Evolutionary conservation across 2,329 filamentous ascomycete genomes (phyloP).

Genomic region (Talaromyces sp.): DNA sequence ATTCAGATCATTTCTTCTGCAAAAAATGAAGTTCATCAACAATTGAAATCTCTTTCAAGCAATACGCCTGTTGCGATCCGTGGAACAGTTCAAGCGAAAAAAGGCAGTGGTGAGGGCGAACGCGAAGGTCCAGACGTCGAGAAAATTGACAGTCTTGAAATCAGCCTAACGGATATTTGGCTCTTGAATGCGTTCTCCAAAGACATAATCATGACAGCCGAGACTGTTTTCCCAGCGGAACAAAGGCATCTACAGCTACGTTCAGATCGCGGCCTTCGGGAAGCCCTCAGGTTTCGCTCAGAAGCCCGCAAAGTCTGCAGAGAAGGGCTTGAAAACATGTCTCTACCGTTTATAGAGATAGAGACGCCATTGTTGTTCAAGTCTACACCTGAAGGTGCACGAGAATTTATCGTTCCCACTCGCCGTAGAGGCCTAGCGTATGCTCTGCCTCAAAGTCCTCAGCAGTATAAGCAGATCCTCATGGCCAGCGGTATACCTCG

Average conservation of each 20-base stretch:
- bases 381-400: constrained; percentile 90
- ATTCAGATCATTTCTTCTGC: constrained; percentile 53
- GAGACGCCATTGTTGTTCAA: constrained; percentile 97
- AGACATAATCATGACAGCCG: constrained; percentile 72
- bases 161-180: constrained; percentile 62
- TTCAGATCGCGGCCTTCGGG: constrained; percentile 65
- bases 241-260: constrained; percentile 82
- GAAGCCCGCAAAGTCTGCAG: constrained; percentile 56
- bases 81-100: constrained; percentile 49
- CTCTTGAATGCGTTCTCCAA: constrained; percentile 71
- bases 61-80: constrained; percentile 57
- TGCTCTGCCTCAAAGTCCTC: constrained; percentile 90
- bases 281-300: constrained; percentile 70
- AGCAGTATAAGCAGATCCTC: constrained; percentile 97
- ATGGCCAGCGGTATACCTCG: constrained; percentile 82
- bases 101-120: constrained; percentile 29
- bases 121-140: constrained; percentile 32
- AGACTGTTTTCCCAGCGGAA: constrained; percentile 70
- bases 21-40: constrained; percentile 37
- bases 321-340: constrained; percentile 55
- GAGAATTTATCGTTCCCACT: constrained; percentile 92
- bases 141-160: constrained; percentile 51
- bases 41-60: constrained; percentile 46
- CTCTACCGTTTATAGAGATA: constrained; percentile 66
- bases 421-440: constrained; percentile 74